Evolutionary conservation across 345 rosid genomes (phyloP).

Genomic region (Durio zibethinus): DNA sequence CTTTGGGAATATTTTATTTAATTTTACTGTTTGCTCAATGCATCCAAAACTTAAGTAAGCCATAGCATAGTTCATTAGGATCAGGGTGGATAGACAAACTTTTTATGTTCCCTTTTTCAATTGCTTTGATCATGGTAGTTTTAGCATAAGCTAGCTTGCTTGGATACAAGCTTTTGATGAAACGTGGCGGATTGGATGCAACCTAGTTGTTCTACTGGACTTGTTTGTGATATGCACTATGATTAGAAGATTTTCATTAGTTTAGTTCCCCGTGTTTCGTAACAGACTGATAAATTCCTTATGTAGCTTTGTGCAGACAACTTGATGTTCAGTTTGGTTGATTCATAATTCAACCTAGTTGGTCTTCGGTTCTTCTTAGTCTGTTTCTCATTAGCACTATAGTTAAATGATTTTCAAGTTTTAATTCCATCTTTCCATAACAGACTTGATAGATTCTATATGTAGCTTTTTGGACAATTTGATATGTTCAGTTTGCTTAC

Average conservation of each 20-base stretch:
- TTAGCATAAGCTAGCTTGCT: not conserved
- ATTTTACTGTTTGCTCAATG: not conserved
- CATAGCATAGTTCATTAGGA: not conserved
- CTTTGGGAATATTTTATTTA: not conserved
- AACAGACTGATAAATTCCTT: not conserved
- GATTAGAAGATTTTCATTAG: not conserved
- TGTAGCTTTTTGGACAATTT: not conserved
- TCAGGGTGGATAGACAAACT: not conserved
- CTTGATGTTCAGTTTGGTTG: not conserved
- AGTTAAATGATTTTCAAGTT: not conserved
- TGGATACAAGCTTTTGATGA: not conserved
- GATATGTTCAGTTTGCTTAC: not conserved
- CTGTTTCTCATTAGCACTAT: not conserved
- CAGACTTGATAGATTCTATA: not conserved
- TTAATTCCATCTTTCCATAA: not conserved
- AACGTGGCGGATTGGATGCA: not conserved
- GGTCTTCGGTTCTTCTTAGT: not conserved
- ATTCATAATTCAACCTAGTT: not conserved
- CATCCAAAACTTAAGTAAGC: not conserved
- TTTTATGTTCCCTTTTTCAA: not conserved
- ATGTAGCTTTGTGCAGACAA: no score
- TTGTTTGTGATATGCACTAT: not conserved
- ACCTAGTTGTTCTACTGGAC: not conserved
- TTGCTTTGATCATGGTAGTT: not conserved
- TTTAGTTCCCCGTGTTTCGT: not conserved